phyloP scores from a whole-genome alignment of 257 asterid species.

The Euphrasia confusa region DNA sequence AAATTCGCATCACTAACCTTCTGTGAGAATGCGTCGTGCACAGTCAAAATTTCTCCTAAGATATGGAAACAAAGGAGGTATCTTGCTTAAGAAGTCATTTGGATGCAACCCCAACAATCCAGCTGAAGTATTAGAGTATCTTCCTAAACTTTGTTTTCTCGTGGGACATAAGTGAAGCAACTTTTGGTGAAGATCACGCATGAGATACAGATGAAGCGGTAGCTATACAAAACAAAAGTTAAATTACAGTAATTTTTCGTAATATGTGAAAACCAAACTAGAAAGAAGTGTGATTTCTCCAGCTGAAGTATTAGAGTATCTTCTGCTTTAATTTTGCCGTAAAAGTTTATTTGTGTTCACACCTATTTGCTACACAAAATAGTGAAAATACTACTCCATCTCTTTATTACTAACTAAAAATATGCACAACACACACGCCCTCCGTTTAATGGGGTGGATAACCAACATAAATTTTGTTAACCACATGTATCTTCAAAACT shows the following conservation, averaged over 20 bases:
- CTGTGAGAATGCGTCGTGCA: constrained; percentile 46
- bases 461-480: too few relatives aligned
- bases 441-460: too few relatives aligned
- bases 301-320: too few relatives aligned
- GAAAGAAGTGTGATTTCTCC: constrained; percentile 20
- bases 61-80: constrained; percentile 49
- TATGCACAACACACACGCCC: too few relatives aligned
- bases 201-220: constrained; percentile 72
- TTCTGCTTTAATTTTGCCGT: too few relatives aligned
- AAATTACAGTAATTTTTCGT: constrained; percentile 14
- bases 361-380: too few relatives aligned
- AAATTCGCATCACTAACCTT: constrained; percentile 41
- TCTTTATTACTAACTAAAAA: too few relatives aligned
- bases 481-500: too few relatives aligned
- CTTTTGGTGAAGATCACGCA: constrained; percentile 71
- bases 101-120: constrained; percentile 40
- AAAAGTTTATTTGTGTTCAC: too few relatives aligned
- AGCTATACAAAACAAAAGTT: constrained; percentile 41
- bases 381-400: too few relatives aligned
- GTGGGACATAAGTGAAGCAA: constrained; percentile 51
- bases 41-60: constrained; percentile 56
- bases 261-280: constrained; percentile 6
- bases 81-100: constrained; percentile 44
- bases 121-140: constrained; percentile 33
- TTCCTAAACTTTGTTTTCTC: constrained; percentile 42